A percentile compares a stretch with the other conserved stretches of the same genome.
These are phyloP conservation scores for Candida hispaniensis DNA, from an alignment of 805 yeast species.

Conservation along the genomic window DNA sequence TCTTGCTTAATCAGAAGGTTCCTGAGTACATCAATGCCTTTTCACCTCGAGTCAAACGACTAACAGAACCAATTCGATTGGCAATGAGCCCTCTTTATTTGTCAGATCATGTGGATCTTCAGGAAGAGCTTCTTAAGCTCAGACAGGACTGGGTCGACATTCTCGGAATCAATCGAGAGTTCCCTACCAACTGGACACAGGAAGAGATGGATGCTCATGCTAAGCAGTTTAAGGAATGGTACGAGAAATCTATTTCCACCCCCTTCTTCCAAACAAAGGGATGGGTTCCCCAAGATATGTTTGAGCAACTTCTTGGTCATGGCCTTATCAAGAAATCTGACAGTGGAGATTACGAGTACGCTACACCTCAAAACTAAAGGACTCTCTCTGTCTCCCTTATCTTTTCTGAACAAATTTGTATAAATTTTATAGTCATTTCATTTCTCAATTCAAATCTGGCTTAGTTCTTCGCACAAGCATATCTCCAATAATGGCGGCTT, in stretches of 20 bases:
- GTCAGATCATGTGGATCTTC: conserved; percentile 25
- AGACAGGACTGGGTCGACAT: conserved; percentile 25
- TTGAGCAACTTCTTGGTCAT: conserved; percentile 53
- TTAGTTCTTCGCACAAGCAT: conserved; percentile 46
- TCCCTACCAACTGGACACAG: conserved; percentile 53
- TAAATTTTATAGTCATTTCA: too few relatives aligned
- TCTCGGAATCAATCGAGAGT: conserved; percentile 25
- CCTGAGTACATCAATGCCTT: conserved; percentile 62
- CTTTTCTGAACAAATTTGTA: too few relatives aligned
- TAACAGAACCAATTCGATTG: conserved; percentile 29
- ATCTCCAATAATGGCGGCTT: conserved; percentile 67
- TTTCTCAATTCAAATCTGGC: conserved; percentile 9
- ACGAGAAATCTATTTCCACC: conserved; percentile 50
- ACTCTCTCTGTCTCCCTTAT: too few relatives aligned
- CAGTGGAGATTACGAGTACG: conserved; percentile 42
- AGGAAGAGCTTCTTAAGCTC: conserved; percentile 25
- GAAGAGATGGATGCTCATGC: conserved; percentile 50
- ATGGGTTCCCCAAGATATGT: conserved; percentile 94
- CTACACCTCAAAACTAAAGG: conserved; percentile 18
- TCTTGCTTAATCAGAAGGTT: conserved; percentile 51
- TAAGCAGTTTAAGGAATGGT: conserved; percentile 51
- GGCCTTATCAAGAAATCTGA: conserved; percentile 56
- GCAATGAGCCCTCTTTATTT: conserved; percentile 22
- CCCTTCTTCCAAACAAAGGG: conserved; percentile 90
- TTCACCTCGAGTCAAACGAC: conserved; percentile 60